Percentiles rank a stretch among this genome's conserved stretches.
Conservation (phyloP, 495 filamentous ascomycete genomes). For the Penicillium pulvis region DNA sequence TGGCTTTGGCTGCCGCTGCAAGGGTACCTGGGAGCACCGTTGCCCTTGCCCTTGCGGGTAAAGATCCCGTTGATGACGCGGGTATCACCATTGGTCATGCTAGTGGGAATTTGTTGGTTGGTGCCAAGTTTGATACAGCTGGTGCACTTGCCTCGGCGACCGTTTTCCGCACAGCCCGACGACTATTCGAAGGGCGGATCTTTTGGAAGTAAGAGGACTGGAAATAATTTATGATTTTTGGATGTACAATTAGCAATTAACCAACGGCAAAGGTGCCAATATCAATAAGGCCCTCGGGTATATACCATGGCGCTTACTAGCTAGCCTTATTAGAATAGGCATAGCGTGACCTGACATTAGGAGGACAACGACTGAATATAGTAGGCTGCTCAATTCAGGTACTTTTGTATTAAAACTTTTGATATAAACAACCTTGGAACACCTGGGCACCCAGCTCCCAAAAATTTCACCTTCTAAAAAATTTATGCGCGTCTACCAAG, state of each 20-base stretch:
- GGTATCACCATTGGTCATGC: slow-evolving; percentile 61
- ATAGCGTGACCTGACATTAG: not conserved
- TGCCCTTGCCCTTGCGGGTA: slow-evolving; percentile 27
- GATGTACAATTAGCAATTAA: not conserved
- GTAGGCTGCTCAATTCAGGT: not conserved
- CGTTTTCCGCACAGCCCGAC: slow-evolving; percentile 56
- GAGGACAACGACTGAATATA: not conserved
- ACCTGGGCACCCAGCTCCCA: not conserved
- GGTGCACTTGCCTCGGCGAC: slow-evolving; percentile 49
- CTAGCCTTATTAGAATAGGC: not conserved
- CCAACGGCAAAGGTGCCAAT: not conserved
- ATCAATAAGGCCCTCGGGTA: not conserved
- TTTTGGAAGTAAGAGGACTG: slow-evolving; percentile 47
- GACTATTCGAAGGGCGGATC: slow-evolving; percentile 58
- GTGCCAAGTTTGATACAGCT: slow-evolving; percentile 43
- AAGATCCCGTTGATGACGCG: slow-evolving; percentile 28
- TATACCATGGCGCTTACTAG: not conserved
- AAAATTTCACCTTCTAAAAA: not conserved
- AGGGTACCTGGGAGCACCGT: slow-evolving; percentile 42
- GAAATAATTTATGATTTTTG: not conserved
- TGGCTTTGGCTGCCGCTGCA: slow-evolving; percentile 61
- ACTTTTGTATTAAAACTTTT: not conserved
- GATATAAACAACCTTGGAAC: not conserved
- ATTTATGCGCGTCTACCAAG: slow-evolving; percentile 51
- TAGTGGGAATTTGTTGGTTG: slow-evolving; percentile 61